Base-by-base conservation (phyloP, 2,329 filamentous ascomycete genomes). In the Hypoxylon sp. region DNA sequence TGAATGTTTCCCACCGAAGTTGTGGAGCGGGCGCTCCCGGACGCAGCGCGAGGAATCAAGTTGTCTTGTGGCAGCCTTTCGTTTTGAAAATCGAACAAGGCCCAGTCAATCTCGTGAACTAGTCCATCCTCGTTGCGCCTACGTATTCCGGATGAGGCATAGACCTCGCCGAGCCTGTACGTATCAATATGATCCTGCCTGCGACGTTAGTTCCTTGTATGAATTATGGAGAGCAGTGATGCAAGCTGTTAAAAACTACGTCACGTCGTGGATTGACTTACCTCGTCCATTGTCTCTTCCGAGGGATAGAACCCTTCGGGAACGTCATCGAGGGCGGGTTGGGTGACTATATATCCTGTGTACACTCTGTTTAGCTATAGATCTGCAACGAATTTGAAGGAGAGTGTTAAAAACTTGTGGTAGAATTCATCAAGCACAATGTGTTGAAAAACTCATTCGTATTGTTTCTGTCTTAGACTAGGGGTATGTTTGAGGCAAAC, bases 101-200 rank as follows among this genome's bases (percentile, higher is more conserved):
- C 94, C 95, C 95, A 98, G 79, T 98, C 95, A 48, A 98, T 94
- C 79, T 98, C 95, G 78, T 98, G 95, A 5, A 93, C 84, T 24
- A 97, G 83, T 3, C 91, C 90, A 67, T 91, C 85, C 65, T 91
- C 87, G 56, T 84, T 86, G 77, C 92, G 91, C 31, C 95, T 89
- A 3, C 94, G 90, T 65, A 98, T 92, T 5, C 95, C 95, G 22
- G 94, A 97, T 0, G 94, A 97, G 0, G 95, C 95, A 75, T 97
- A 94, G 3, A 98, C 85, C 74, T 94, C 90, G 2, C 95, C 95
- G 1, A 98, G 84, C 13, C 90, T 88, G 74, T 92, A 96, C 0
- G 91, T 93, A 48, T 92, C 89, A 0, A 98, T 85, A 72, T 98
- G 92, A 65, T 98, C 95, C 77, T 78, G 52, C 1, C 8, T 5